Conservation (phyloP, 495 filamentous ascomycete species). For the Pseudomonodictys pantanalensis region DNA sequence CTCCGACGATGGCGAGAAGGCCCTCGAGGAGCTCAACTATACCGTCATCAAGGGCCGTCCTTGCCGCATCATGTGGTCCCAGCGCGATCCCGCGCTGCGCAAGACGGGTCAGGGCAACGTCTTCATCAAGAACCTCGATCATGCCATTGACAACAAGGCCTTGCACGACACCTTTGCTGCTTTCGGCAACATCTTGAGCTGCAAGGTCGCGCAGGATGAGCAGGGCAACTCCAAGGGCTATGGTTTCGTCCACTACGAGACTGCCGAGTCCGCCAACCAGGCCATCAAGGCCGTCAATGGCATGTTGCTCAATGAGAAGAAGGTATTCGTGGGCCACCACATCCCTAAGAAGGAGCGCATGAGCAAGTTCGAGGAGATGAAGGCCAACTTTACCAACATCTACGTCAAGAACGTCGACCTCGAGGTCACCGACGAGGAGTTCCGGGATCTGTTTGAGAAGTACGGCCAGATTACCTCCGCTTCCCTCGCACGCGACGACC, state of each 20-base stretch:
- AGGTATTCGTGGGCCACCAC: conserved; percentile 98
- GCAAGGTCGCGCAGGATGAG: conserved; percentile 99
- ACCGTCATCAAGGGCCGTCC: conserved; percentile 98
- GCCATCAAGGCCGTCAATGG: conserved; percentile 99
- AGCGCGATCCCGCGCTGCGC: conserved; percentile 97
- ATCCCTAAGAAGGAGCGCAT: conserved; percentile 99
- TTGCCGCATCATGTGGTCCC: conserved; percentile 99
- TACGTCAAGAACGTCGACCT: conserved; percentile 96
- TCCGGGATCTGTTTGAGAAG: conserved; percentile 86
- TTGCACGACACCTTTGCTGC: conserved; percentile 99
- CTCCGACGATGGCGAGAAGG: conserved; percentile 91
- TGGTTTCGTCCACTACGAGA: conserved; percentile 99
- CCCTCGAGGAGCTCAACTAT: conserved; percentile 99
- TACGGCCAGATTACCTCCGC: conserved; percentile 95
- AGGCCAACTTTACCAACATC: conserved; percentile 99
- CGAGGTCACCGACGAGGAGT: conserved; percentile 90
- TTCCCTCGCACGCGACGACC: conserved; percentile 81
- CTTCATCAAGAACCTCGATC: conserved; percentile 99
- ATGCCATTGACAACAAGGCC: conserved; percentile 99
- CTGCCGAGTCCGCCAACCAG: conserved; percentile 90
- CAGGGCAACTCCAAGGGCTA: conserved; percentile 94
- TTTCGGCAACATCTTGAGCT: conserved; percentile 98
- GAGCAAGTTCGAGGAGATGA: conserved; percentile 99
- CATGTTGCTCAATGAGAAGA: conserved; percentile 99
- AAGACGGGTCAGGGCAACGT: conserved; percentile 99